Conservation (phyloP, 208 protist species). For the Wallacemonas rigidus region DNA sequence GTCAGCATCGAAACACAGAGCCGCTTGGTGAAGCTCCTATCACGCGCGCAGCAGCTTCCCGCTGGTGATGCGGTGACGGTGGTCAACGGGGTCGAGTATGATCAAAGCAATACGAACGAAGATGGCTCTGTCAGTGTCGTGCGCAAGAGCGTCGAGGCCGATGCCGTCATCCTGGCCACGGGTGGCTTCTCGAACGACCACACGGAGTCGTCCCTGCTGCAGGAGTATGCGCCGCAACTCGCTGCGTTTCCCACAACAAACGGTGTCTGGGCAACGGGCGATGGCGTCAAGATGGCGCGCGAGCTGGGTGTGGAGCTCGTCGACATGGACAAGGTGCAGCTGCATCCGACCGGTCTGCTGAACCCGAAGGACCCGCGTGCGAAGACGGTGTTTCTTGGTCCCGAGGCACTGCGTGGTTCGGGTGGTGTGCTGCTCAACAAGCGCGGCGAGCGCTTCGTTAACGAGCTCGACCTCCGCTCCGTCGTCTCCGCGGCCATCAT, state of each 20-base stretch:
- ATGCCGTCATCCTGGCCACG: slow-evolving; percentile 89
- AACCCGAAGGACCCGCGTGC: slow-evolving; percentile 88
- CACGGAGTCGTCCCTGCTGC: slow-evolving; percentile 61
- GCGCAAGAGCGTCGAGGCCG: slow-evolving; percentile 46
- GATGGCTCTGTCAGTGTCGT: not conserved
- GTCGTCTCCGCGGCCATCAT: slow-evolving; percentile 93
- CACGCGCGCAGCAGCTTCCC: slow-evolving; percentile 27
- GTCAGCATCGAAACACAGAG: slow-evolving; percentile 72
- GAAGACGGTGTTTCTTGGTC: slow-evolving; percentile 92
- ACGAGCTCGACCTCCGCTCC: slow-evolving; percentile 95
- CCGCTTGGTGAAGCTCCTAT: slow-evolving; percentile 48
- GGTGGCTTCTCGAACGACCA: slow-evolving; percentile 89
- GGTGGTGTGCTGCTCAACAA: slow-evolving; percentile 95
- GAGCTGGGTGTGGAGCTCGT: slow-evolving; percentile 76
- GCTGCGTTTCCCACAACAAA: slow-evolving; percentile 89
- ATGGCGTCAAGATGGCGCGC: slow-evolving; percentile 77
- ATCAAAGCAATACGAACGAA: slow-evolving; percentile 19
- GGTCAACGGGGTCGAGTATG: slow-evolving; percentile 52
- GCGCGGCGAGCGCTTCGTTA: slow-evolving; percentile 91
- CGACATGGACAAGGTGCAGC: slow-evolving; percentile 94
- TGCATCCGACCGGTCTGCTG: slow-evolving; percentile 97
- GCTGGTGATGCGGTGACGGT: slow-evolving; percentile 41
- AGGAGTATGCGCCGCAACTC: slow-evolving; percentile 77
- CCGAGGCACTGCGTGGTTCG: slow-evolving; percentile 94
- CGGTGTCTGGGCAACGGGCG: slow-evolving; percentile 80